Evolutionary conservation across 805 yeast species (phyloP).

Genomic region (Torulaspora indica): DNA sequence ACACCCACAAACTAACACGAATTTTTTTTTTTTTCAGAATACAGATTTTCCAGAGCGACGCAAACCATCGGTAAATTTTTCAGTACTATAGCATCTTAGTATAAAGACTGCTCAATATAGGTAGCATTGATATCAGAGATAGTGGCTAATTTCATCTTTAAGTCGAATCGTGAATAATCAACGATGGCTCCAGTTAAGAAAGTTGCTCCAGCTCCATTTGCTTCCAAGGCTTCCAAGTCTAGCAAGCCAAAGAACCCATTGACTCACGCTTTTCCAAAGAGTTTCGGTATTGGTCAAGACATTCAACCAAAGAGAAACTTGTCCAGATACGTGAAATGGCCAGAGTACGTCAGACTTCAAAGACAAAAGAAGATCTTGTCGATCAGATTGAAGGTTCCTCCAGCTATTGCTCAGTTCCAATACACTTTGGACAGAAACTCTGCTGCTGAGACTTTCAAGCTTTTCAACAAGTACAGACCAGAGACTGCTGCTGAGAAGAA

Average conservation of each 20-base stretch:
- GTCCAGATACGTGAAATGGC: constrained; percentile 98
- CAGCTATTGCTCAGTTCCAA: constrained; percentile 95
- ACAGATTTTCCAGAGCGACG: neutral
- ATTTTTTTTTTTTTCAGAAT: no score
- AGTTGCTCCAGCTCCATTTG: constrained; percentile 98
- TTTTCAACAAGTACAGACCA: constrained; percentile 98
- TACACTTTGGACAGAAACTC: constrained; percentile 97
- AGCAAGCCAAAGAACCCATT: constrained; percentile 72
- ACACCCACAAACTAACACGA: no score
- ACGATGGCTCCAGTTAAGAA: constrained; percentile 58
- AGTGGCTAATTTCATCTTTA: no score
- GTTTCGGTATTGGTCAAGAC: constrained; percentile 95
- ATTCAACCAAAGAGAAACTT: constrained; percentile 94
- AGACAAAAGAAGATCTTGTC: constrained; percentile 97
- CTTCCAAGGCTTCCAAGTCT: constrained; percentile 59
- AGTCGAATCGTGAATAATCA: neutral
- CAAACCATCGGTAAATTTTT: neutral
- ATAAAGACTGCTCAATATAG: neutral
- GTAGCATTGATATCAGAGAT: no score
- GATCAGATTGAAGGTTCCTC: constrained; percentile 98
- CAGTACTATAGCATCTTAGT: neutral
- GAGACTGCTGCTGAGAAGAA: constrained; percentile 97
- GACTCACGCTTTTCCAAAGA: constrained; percentile 83
- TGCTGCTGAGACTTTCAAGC: constrained; percentile 94
- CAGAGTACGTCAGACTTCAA: constrained; percentile 95